Base-by-base conservation (phyloP, 305 asterid species). In the Plantago lanceolata region DNA sequence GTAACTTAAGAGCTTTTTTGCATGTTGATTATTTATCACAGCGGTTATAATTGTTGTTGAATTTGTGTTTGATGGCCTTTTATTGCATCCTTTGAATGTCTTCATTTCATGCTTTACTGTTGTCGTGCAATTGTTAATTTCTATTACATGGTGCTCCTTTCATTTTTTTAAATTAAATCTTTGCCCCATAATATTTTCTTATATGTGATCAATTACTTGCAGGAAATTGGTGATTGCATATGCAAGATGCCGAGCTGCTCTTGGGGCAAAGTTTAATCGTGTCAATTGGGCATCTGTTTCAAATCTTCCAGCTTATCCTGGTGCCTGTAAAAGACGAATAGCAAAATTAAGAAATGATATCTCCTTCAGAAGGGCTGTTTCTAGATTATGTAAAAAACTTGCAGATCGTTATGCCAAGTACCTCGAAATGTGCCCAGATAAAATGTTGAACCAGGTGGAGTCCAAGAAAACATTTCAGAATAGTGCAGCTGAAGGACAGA, bases 271-370 rank as follows among this genome's bases (percentile, higher is more conserved):
- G 37, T 81, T 73, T 78, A 80, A 85, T 76, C 89, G 96, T 59
- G 79, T 78, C 59, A 80, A 79, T 72, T 93, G 97, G 97, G 64
- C 62, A 59, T 73, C 96, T 29, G 76, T 93, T 73, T 61, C 74
- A 66, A 84, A 81, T 80, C 96, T 93, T 58, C 98, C 98, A 19
- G 96, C 91, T 28, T 81, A 96, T 47, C 94, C 88, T 66, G 78
- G 72, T 66, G 65, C 84, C 79, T 85, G 98, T 79, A 85, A 72
- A 81, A 78, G 98, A 78, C 85, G 98, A 85, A 87, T 93, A 88
- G 63, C 97, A 55, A 12, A 65, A 56, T 73, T 93, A 70, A 93
- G 86, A 43, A 69, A 69, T 44, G 73, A 57, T 68, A 6, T 14
- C 65, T 79, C 73, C 65, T 85, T 83, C 68, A 85, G 95, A 75